Base-by-base conservation (phyloP, 2,329 filamentous ascomycete species). In the Fonsecaea nubica region DNA sequence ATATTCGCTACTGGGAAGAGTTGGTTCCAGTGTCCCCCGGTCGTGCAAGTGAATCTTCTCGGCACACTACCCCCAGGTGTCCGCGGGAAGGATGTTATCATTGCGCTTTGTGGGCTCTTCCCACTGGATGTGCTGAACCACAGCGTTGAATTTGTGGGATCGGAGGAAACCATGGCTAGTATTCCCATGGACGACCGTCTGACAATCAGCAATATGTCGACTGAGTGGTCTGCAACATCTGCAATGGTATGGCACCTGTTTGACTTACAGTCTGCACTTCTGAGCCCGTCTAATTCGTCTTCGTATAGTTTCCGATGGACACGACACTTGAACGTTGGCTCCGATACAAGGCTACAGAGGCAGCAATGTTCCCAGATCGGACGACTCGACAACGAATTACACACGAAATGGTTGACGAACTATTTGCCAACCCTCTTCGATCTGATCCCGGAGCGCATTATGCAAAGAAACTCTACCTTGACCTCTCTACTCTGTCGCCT, bases 11-110 rank as follows among this genome's bases (percentile, higher is more conserved):
- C 92, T 0, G 88, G 88, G 3, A 82, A 85, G 71, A 97, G 90
- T 0, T 97, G 93, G 93, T 96, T 88, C 88, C 91, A 96, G 80
- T 86, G 95, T 30, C 94, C 94, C 0, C 92, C 92, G 0, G 86
- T 96, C 33, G 92, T 91, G 0, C 90, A 90, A 78, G 86, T 97
- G 30, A 93, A 86, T 0, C 83, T 98, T 10, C 91, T 85, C 0
- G 93, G 93, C 6, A 78, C 86, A 0, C 81, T 97, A 6, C 93
- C 92, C 0, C 80, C 82, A 0, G 93, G 93, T 10, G 93, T 97
- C 0, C 92, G 90, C 0, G 94, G 93, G 35, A 98, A 99, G 79
- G 95, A 98, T 77, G 91, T 97, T 12, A 98, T 98, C 71, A 86
- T 97, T 32, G 92, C 92, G 0, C 84, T 98, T 0, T 96, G 92